Percentiles rank a stretch among this genome's conserved stretches.
Evolutionary conservation across 176 grass and related monocot genomes (phyloP).

Genomic region (Cenchrus americanus): DNA sequence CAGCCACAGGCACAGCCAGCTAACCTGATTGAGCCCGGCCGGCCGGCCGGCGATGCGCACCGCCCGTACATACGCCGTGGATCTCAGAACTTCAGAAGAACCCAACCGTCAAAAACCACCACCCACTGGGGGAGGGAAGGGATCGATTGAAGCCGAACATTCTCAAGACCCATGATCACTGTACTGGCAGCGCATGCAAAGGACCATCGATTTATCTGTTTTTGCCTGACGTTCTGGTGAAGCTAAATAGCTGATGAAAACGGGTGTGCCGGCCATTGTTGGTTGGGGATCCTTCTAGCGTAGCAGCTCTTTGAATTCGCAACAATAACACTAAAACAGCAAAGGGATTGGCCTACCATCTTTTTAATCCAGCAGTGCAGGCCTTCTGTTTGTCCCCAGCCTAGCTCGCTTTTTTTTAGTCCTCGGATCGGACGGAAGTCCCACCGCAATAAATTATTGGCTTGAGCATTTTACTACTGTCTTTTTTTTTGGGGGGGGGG

Average conservation of each 20-base stretch:
- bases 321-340: constrained; percentile 1
- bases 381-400: constrained; percentile 33
- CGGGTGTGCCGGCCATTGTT: not conserved
- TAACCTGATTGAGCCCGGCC: constrained; percentile 30
- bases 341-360: constrained; percentile 37
- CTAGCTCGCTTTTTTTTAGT: constrained; percentile 14
- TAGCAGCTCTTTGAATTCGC: no score
- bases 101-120: constrained; percentile 37
- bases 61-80: not conserved
- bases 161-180: constrained; percentile 33
- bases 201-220: not conserved
- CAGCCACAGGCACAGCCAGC: constrained; percentile 14
- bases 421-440: not conserved
- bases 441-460: constrained; percentile 42
- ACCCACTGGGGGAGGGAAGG: not conserved
- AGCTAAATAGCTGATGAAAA: not conserved
- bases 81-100: not conserved
- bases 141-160: constrained; percentile 30
- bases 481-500: not conserved
- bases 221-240: constrained; percentile 26
- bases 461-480: constrained; percentile 15
- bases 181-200: not conserved
- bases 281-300: constrained; percentile 1
- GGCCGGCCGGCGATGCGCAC: not conserved
- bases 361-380: constrained; percentile 42